Percentiles rank a stretch among this genome's conserved stretches.
phyloP scores from a whole-genome alignment of 257 asterid genomes.

The Prunella vulgaris region DNA sequence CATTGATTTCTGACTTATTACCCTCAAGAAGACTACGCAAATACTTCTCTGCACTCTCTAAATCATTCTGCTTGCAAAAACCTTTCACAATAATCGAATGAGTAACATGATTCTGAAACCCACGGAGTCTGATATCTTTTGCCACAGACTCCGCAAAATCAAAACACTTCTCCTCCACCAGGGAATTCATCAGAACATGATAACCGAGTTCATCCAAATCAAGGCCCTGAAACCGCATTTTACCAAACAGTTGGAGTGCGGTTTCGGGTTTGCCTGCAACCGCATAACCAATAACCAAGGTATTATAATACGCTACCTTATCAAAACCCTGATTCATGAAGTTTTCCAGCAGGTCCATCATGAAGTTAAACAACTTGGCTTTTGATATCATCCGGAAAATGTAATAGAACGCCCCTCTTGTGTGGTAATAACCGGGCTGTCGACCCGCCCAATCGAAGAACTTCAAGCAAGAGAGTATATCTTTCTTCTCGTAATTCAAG shows the following conservation, averaged over 20 bases:
- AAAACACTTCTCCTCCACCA: constrained; percentile 55
- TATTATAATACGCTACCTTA: constrained; percentile 32
- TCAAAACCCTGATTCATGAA: constrained; percentile 33
- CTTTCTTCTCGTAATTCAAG: constrained; percentile 44
- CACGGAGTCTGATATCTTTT: constrained; percentile 48
- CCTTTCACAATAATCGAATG: constrained; percentile 62
- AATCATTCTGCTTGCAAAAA: constrained; percentile 47
- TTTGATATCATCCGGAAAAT: constrained; percentile 55
- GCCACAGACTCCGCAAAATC: constrained; percentile 47
- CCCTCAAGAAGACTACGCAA: constrained; percentile 33
- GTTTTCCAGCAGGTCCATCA: constrained; percentile 47
- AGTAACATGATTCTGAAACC: constrained; percentile 42
- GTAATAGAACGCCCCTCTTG: constrained; percentile 56
- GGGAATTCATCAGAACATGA: constrained; percentile 67
- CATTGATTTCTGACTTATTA: constrained; percentile 28
- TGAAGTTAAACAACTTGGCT: constrained; percentile 44
- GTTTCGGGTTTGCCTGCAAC: constrained; percentile 63
- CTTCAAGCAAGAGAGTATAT: constrained; percentile 62
- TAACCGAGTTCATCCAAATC: constrained; percentile 61
- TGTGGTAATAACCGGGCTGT: constrained; percentile 66
- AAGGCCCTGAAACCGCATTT: constrained; percentile 67
- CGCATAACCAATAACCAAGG: constrained; percentile 73
- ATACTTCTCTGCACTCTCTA: constrained; percentile 58
- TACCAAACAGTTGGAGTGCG: constrained; percentile 70
- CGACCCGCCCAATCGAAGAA: constrained; percentile 97